Conservation (phyloP, 331 rosid genomes). For the Phaseolus coccineus region DNA sequence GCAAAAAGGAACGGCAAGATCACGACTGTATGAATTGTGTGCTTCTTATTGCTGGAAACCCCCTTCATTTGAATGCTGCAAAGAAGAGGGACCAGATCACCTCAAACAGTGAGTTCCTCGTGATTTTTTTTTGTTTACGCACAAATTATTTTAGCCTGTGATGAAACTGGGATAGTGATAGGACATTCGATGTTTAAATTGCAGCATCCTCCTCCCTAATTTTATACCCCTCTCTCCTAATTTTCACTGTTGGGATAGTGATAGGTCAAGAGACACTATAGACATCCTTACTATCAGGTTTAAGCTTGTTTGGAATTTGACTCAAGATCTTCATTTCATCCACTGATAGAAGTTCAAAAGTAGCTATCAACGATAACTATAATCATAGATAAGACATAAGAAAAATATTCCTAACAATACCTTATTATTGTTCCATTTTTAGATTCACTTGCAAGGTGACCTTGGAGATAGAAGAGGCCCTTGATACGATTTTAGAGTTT, state of each 20-base stretch:
- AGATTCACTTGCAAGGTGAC: constrained; percentile 78
- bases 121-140: constrained; percentile 8
- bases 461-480: constrained; percentile 68
- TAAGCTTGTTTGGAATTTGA: neutral
- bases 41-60: constrained; percentile 68
- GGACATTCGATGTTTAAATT: neutral
- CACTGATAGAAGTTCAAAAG: neutral
- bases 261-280: neutral
- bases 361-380: neutral
- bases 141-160: neutral
- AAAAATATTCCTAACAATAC: neutral
- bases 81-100: constrained; percentile 87
- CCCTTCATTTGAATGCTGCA: constrained; percentile 77
- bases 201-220: neutral
- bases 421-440: constrained; percentile 24
- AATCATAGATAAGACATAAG: neutral
- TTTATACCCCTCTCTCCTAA: neutral
- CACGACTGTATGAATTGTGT: constrained; percentile 75
- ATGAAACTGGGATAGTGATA: neutral
- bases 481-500: constrained; percentile 60
- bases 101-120: constrained; percentile 67
- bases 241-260: too few relatives aligned
- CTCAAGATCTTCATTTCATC: neutral
- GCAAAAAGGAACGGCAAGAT: constrained; percentile 59
- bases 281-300: neutral